A percentile compares a stretch with the other conserved stretches of the same genome.
phyloP scores from a whole-genome alignment of 306 rosid species.

The Citrullus amarus region DNA sequence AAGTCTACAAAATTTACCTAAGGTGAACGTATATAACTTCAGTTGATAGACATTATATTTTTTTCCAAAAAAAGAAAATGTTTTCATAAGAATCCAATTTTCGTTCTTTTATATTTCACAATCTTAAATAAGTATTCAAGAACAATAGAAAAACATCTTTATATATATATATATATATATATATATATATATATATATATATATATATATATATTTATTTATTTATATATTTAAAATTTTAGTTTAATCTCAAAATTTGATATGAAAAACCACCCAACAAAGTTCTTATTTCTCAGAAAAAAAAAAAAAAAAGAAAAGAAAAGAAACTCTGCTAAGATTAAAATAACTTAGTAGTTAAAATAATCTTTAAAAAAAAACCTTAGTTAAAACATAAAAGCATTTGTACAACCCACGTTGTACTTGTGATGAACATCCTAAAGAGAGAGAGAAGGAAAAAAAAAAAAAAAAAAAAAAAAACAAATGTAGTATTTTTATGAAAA shows the following conservation, averaged over 20 bases:
- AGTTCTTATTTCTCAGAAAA: background rate
- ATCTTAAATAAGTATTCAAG: background rate
- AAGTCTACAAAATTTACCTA: too few relatives aligned
- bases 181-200: too few relatives aligned
- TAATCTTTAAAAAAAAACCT: too few relatives aligned
- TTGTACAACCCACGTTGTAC: background rate
- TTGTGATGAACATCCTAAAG: background rate
- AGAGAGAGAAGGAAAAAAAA: background rate
- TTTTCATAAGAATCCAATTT: too few relatives aligned
- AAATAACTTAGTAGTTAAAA: background rate
- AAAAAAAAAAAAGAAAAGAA: too few relatives aligned
- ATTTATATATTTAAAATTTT: background rate
- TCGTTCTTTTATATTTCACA: background rate
- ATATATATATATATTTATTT: too few relatives aligned
- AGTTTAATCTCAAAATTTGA: background rate
- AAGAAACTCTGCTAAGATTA: too few relatives aligned
- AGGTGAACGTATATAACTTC: too few relatives aligned
- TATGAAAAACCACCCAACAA: background rate
- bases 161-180: too few relatives aligned
- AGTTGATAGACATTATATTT: too few relatives aligned
- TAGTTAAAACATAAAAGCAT: background rate
- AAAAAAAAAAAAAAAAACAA: background rate
- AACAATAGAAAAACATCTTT: background rate
- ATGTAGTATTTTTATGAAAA: background rate
- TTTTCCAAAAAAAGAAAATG: too few relatives aligned